Conservation (phyloP, 257 asterid species). For the Cordia subcordata region DNA sequence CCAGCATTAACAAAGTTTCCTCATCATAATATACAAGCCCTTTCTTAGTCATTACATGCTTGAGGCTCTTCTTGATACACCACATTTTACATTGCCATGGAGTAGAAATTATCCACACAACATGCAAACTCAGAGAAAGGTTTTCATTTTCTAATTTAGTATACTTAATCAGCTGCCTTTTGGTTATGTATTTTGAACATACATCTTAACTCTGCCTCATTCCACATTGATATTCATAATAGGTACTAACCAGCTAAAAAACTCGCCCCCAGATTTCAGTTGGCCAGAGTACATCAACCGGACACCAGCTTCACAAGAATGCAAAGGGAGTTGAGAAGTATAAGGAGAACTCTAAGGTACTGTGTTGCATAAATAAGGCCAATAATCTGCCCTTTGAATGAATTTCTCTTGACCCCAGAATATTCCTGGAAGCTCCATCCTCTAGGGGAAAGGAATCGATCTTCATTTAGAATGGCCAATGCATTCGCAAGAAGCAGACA, state of each 20-base stretch:
- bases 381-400: conserved; percentile 85
- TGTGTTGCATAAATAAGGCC: conserved; percentile 88
- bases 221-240: neutral
- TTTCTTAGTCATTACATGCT: too few relatives aligned
- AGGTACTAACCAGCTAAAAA: neutral
- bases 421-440: conserved; percentile 98
- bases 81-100: too few relatives aligned
- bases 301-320: conserved; percentile 74
- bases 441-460: conserved; percentile 81
- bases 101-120: too few relatives aligned
- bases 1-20: neutral
- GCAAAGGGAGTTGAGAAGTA: conserved; percentile 72
- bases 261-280: neutral
- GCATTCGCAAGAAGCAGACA: conserved; percentile 92
- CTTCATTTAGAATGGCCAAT: conserved; percentile 83
- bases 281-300: conserved; percentile 43
- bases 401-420: conserved; percentile 76
- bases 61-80: too few relatives aligned
- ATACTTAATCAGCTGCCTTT: too few relatives aligned
- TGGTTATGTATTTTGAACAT: neutral
- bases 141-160: too few relatives aligned
- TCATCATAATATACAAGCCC: too few relatives aligned
- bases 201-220: neutral
- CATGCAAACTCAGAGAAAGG: too few relatives aligned
- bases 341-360: conserved; percentile 72